Percentiles rank a stretch among this genome's conserved stretches.
Evolutionary conservation across 345 rosid species (phyloP).

Genomic region (Acer saccharum): DNA sequence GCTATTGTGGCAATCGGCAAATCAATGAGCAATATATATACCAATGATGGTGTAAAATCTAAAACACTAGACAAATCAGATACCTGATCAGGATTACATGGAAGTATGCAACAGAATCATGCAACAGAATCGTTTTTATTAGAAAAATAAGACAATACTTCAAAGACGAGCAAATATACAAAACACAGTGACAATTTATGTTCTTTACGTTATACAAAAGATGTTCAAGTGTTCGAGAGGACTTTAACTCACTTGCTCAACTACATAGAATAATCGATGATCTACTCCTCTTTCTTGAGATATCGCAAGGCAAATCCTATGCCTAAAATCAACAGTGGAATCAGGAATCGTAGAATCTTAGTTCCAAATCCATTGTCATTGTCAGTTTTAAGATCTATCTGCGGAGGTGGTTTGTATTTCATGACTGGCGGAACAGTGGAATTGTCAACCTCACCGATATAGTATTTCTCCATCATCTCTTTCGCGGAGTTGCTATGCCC

Average conservation of each 20-base stretch:
- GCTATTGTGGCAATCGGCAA: too few relatives aligned
- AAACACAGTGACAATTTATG: constrained; percentile 1
- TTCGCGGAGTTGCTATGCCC: constrained; percentile 72
- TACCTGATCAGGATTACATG: neutral
- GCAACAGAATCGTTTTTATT: neutral
- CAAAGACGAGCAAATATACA: neutral
- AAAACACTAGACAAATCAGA: neutral
- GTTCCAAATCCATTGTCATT: constrained; percentile 29
- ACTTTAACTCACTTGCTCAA: neutral
- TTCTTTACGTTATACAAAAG: neutral
- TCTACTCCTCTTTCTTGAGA: constrained; percentile 38
- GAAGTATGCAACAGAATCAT: neutral
- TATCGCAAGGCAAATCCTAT: constrained; percentile 57
- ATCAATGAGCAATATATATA: too few relatives aligned
- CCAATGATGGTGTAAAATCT: neutral
- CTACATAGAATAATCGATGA: neutral
- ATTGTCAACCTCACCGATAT: constrained; percentile 62
- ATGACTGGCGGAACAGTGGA: constrained; percentile 46
- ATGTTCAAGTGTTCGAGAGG: neutral
- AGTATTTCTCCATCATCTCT: constrained; percentile 61
- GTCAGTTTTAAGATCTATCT: constrained; percentile 7
- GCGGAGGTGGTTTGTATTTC: constrained; percentile 37
- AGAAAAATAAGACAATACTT: neutral
- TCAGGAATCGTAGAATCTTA: constrained; percentile 51
- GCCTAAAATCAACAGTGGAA: constrained; percentile 69